These are phyloP conservation scores for Nelumbo lutea DNA, from an alignment of 164 flowering plant genomes.

Conservation along the genomic window DNA sequence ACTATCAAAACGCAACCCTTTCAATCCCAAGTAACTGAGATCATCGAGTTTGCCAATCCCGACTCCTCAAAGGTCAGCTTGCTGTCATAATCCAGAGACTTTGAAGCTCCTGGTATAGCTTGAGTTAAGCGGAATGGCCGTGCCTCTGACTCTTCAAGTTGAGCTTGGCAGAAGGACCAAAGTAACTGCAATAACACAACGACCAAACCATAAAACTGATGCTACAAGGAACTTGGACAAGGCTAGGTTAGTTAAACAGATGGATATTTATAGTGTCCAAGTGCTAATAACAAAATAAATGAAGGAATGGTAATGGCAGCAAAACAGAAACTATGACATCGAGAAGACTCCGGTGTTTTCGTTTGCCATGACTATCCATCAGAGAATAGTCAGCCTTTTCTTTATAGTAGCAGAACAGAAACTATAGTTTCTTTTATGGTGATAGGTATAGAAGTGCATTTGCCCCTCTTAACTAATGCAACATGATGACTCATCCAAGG, in stretches of 20 bases:
- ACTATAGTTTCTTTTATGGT: too few relatives aligned
- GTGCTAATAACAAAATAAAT: too few relatives aligned
- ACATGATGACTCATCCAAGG: too few relatives aligned
- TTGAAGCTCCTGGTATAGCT: slow-evolving; percentile 87
- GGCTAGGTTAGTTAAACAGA: not conserved
- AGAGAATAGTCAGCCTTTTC: too few relatives aligned
- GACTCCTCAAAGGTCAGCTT: slow-evolving; percentile 65
- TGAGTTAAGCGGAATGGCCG: slow-evolving; percentile 64
- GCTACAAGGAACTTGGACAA: not conserved
- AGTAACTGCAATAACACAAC: slow-evolving; percentile 57
- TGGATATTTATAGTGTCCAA: too few relatives aligned
- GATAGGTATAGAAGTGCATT: too few relatives aligned
- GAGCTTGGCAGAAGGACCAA: slow-evolving; percentile 85
- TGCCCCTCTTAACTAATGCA: too few relatives aligned
- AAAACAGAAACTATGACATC: too few relatives aligned
- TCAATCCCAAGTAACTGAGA: slow-evolving; percentile 85
- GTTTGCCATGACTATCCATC: too few relatives aligned
- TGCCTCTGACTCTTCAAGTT: slow-evolving; percentile 48
- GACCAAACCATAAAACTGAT: not conserved
- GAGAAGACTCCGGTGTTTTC: too few relatives aligned
- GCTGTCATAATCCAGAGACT: slow-evolving; percentile 54
- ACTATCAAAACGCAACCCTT: not conserved
- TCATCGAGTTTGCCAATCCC: slow-evolving; percentile 79
- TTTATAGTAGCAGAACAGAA: too few relatives aligned
- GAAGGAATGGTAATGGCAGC: too few relatives aligned